A percentile compares a stretch with the other conserved stretches of the same genome.
Evolutionary conservation across 345 rosid species (phyloP).

Genomic region (Eucalyptus regnans): DNA sequence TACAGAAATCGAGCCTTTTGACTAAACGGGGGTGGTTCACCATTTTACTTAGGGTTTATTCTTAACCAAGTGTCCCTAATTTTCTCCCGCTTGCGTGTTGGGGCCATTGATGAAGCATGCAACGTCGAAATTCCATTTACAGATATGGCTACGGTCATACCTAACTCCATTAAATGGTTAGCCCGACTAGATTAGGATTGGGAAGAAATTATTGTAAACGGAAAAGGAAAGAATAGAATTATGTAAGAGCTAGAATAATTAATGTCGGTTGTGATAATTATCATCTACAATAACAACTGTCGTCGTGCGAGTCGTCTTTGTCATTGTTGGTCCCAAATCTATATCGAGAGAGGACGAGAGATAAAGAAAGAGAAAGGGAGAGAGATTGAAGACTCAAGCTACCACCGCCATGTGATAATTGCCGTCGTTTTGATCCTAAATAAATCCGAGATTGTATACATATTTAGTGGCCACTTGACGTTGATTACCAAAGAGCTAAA

Average conservation of each 20-base stretch:
- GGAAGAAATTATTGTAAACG: neutral
- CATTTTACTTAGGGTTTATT: neutral
- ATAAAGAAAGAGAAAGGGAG: neutral
- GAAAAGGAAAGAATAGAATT: neutral
- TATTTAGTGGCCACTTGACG: neutral
- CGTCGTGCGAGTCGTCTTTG: neutral
- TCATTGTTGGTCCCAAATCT: neutral
- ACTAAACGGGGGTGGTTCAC: neutral
- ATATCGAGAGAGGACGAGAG: neutral
- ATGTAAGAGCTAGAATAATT: neutral
- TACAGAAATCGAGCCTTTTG: neutral
- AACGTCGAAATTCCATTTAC: neutral
- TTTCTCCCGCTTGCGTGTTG: neutral
- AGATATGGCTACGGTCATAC: neutral
- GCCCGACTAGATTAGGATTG: neutral
- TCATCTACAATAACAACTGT: neutral
- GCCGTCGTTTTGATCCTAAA: accelerated
- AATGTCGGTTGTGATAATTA: neutral
- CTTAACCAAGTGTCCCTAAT: neutral
- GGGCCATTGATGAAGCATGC: neutral
- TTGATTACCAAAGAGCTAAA: neutral
- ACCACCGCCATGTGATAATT: accelerated
- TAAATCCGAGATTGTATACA: neutral
- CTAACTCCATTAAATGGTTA: neutral
- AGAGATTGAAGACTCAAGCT: no score